These are phyloP conservation scores for maize (Zea mays) DNA, from an alignment of 176 grass and related monocot species.

Conservation along the genomic window DNA sequence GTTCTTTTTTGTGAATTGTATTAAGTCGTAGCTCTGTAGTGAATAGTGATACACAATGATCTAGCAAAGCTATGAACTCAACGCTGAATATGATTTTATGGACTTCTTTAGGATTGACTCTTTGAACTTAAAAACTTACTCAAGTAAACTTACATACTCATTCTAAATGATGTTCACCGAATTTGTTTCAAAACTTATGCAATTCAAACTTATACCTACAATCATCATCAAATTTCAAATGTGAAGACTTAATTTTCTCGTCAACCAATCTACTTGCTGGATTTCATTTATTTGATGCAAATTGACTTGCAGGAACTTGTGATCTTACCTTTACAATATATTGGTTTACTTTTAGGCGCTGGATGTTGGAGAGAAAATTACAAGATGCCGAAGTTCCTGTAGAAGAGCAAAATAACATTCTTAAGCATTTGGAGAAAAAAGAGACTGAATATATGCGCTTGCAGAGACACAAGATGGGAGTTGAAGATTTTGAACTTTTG, in stretches of 20 bases:
- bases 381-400: conserved; percentile 91
- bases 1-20: neutral
- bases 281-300: conserved; percentile 1
- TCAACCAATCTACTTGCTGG: conserved; percentile 15
- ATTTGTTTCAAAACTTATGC: neutral
- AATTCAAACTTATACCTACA: neutral
- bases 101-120: conserved; percentile 12
- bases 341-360: conserved; percentile 65
- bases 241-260: neutral
- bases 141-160: neutral
- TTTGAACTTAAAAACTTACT: conserved; percentile 5
- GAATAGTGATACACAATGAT: neutral
- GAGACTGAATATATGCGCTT: conserved; percentile 97
- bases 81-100: neutral
- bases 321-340: conserved; percentile 21
- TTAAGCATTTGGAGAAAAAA: conserved; percentile 96
- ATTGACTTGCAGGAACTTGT: neutral
- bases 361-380: conserved; percentile 93
- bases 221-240: neutral
- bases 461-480: conserved; percentile 97
- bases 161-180: neutral
- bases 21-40: neutral
- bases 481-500: conserved; percentile 98
- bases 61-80: conserved; percentile 32
- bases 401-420: conserved; percentile 93